Conservation (phyloP, 1,284 basidiomycete genomes). For the Chalciporus piperatoides region DNA sequence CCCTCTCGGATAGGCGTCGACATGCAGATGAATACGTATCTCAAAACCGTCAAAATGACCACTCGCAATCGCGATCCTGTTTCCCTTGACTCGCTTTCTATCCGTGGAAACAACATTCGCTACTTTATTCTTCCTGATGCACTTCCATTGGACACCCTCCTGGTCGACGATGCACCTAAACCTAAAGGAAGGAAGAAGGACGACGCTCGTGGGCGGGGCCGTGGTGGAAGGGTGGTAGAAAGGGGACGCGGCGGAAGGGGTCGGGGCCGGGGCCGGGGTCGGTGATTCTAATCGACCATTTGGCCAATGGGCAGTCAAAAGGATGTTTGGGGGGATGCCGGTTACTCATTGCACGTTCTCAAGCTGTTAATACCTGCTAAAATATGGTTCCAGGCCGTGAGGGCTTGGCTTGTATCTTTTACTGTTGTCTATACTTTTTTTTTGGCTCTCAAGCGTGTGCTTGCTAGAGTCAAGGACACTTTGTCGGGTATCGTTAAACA, state of each 20-base stretch:
- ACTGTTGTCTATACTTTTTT: slow-evolving; percentile 15
- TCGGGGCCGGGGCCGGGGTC: slow-evolving; percentile 50
- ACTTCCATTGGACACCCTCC: slow-evolving; percentile 90
- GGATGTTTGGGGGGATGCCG: slow-evolving; percentile 4
- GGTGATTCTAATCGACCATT: slow-evolving; percentile 31
- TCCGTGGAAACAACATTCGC: slow-evolving; percentile 90
- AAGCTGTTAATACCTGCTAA: slow-evolving; percentile 20
- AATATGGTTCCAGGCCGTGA: slow-evolving; percentile 17
- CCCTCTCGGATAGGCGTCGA: slow-evolving; percentile 66
- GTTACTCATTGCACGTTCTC: slow-evolving; percentile 8
- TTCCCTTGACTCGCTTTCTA: slow-evolving; percentile 82
- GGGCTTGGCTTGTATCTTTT: slow-evolving; percentile 26
- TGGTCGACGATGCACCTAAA: slow-evolving; percentile 97
- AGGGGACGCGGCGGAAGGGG: slow-evolving; percentile 49
- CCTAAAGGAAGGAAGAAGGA: slow-evolving; percentile 88
- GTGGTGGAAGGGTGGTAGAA: slow-evolving; percentile 41
- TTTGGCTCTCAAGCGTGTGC: neutral
- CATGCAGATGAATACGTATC: slow-evolving; percentile 97
- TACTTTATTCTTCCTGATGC: slow-evolving; percentile 97
- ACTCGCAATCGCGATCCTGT: slow-evolving; percentile 82
- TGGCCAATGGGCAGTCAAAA: slow-evolving; percentile 5
- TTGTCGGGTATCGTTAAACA: neutral
- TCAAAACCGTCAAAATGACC: slow-evolving; percentile 97
- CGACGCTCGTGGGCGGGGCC: slow-evolving; percentile 59
- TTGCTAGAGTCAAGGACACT: neutral